Base-by-base conservation (phyloP, 805 yeast species). In the baker's yeast (Saccharomyces cerevisiae) region DNA sequence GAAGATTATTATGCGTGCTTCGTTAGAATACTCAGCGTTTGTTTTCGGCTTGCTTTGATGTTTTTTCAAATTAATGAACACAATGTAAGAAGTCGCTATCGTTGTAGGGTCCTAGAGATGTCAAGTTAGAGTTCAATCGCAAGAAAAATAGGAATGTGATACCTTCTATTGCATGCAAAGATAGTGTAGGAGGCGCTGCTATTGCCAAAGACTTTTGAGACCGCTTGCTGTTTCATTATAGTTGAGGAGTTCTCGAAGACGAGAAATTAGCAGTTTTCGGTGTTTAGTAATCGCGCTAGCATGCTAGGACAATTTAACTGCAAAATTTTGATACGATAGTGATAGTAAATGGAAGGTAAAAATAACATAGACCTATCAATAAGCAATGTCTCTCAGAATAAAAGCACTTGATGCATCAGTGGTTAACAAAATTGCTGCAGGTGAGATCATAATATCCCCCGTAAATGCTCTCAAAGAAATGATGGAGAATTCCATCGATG, bases 351-450 rank as follows among this genome's bases (percentile, higher is more conserved):
- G 22, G 11, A 17, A 22, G 1, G 10, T 26, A 26, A 5, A 22
- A 46, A 36, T 17, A 21, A 8, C 24, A 36, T n/a, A 36, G 5
- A 17, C 24, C 43, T 36, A 24, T 36, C 48, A 52, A 21, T 50
- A 53, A 46, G 43, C 4, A 9, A 60, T 60, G 63, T 55, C 52
- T 6, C 30, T 50, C 4, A 59, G 55, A 6, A 68, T 68, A 36
- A 62, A 73, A 70, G 72, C 80, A 17, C 77, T 92, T 26, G 94
- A 85, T 48, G 73, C 73, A 14, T 68, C 81, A 2, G 97, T 91
- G 22, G 87, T 94, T 50, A 91, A 90, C 68, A 80, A 85, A 57
- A 94, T 94, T 28, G 99, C 99, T 0, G 99, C 99, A 1, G 99
- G 99, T 0, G 98, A 94, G 72, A 89, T 94, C 70, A 88, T 94